Evolutionary conservation across 805 yeast genomes (phyloP).

Genomic region (Saccharomycopsis amapae): DNA sequence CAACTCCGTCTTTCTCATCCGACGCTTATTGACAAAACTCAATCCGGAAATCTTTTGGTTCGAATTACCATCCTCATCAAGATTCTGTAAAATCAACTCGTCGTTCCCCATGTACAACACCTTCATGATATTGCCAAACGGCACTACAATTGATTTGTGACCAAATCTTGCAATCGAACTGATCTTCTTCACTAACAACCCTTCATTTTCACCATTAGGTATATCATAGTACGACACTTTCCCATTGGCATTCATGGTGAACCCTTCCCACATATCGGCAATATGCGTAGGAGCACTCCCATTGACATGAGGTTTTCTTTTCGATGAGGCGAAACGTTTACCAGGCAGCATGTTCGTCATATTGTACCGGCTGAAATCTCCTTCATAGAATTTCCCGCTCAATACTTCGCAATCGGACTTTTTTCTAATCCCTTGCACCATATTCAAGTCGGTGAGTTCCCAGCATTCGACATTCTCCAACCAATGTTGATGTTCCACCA

Average conservation of each 20-base stretch:
- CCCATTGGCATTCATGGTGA: constrained; percentile 68
- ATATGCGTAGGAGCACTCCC: constrained; percentile 18
- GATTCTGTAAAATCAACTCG: constrained; percentile 44
- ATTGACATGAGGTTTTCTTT: background rate
- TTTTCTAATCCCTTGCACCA: constrained; percentile 59
- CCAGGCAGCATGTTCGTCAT: no score
- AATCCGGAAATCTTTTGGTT: constrained; percentile 40
- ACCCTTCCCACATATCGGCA: constrained; percentile 67
- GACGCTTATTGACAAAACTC: constrained; percentile 45
- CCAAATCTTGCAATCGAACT: constrained; percentile 68
- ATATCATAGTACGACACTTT: constrained; percentile 52
- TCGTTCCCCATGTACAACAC: constrained; percentile 71
- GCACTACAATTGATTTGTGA: constrained; percentile 66
- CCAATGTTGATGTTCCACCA: constrained; percentile 64
- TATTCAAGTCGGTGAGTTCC: constrained; percentile 72
- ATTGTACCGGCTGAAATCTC: background rate
- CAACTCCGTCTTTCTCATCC: constrained; percentile 23
- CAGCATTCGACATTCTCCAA: constrained; percentile 62
- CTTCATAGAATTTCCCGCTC: background rate
- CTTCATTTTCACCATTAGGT: constrained; percentile 38
- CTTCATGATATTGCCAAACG: constrained; percentile 67
- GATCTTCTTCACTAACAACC: constrained; percentile 46
- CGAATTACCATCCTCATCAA: constrained; percentile 31
- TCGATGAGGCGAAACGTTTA: background rate
- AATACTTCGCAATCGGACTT: constrained; percentile 27